Evolutionary conservation across 768 basidiomycete genomes (phyloP), one percentile per base, ranked within the genome.

Genomic region (Boletus rex-veris): DNA sequence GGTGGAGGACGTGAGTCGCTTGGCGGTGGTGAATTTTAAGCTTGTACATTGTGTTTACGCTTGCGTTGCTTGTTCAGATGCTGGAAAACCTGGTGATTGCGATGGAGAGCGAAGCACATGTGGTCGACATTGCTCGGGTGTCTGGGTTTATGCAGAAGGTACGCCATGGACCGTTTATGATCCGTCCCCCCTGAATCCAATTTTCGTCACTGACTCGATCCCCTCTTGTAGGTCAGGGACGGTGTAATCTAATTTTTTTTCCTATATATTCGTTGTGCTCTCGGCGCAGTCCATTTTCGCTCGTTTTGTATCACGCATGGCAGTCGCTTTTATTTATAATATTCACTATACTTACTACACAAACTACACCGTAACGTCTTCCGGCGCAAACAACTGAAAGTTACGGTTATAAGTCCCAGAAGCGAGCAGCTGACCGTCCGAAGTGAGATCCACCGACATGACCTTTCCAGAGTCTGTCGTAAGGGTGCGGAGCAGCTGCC

Each of bases 401-500:
- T 90, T 93, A 55, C 95, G 80, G 72, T 92, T 95, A 70, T 92
- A 96, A 41, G 92, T 94, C 36, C 94, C 94, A 6, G 88, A 89
- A 5, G 86, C 95, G 41, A 97, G 80, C 66, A 91, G 78, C 63
- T 84, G 85, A 12, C 86, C 91, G 68, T 96, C 92, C 50, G 79
- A 78, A 26, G 86, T 84, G 19, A 98, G 78, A 68, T 99, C 97
- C 10, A 98, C 94, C 7, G 90, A 92, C 97, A 98, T 99, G 55
- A 98, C 95, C 72, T 98, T 98, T n/a, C 95, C 93, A 26, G 89
- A 87, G 66, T 98, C 96, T 19, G 93, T 95, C 48, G 92, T 85
- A 53, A 99, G 77, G 41, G 89, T 89, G 57, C 86, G 82, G 48
- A 97, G 78, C 41, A 95, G 74, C 63, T 92, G 93, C 97, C 97